Evolutionary conservation across 768 basidiomycete species (phyloP), one percentile per base, ranked within the genome.

Genomic region (Panaeolus papilionaceus): DNA sequence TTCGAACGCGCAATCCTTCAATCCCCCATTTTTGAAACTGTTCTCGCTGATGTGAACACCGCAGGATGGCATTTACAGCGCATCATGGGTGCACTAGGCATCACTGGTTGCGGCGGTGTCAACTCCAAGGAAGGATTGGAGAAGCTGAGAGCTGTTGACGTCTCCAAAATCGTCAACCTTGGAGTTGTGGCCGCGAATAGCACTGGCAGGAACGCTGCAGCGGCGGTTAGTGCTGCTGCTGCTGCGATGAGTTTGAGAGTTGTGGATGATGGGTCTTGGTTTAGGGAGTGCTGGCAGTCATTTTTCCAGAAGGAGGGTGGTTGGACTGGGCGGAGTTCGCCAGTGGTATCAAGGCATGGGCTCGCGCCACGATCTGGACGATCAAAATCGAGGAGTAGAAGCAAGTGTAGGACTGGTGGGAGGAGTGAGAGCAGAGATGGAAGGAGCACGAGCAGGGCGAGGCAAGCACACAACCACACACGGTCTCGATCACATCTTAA

Each of bases 1-100:
- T 93, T 93, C 78, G 81, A 87, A 66, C 91, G 91, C 12, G 89
- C 90, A 10, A 90, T 94, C 71, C 78, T 92, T n/a, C 92, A 94
- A 74, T 92, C 89, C 64, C 85, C 89, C 5, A 79, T 90, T 39
- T 76, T 91, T 66, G 89, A 93, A 26, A 81, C 84, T 65, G 87
- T 82, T 67, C 76, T 91, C 6, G 90, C 91, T 0, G 85, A 87
- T 71, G 81, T 90, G 23, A 77, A 81, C 23, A 81, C 82, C 40
- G 89, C 89, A 4, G 90, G 90, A 23, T 90, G 87, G 83, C 87
- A 90, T 58, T 82, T 94, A 51, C 88, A 87, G 12, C 84, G 89
- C 23, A 78, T 88, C 38, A 85, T 92, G 81, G 85, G 85, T 14
- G 75, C 86, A 5, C 78, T 92, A 23, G 82, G 81, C 38, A 78